Conservation (phyloP, 116 monocot species). For the Papilionanthe hybrid region DNA sequence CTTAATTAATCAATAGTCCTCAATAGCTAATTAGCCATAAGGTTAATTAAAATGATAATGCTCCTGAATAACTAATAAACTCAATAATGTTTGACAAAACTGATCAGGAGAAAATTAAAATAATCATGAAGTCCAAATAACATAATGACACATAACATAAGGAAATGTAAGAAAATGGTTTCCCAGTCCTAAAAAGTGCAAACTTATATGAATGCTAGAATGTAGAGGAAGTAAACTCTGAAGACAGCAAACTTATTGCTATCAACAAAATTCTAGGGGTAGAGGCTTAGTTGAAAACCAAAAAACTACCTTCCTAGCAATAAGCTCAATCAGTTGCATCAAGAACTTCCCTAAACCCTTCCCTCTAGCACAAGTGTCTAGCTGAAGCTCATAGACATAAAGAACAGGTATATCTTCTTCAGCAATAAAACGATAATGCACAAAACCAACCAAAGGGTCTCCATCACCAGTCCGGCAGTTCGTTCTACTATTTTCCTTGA, state of each 20-base stretch:
- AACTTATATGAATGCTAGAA: background rate
- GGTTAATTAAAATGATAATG: background rate
- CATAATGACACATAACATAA: background rate
- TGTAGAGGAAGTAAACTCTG: background rate
- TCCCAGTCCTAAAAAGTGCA: background rate
- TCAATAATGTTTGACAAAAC: background rate
- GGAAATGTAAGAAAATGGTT: background rate
- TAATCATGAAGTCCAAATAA: background rate
- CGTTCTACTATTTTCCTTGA: conserved; percentile 14
- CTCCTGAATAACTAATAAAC: background rate
- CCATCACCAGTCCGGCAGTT: conserved; percentile 28
- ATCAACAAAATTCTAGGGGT: background rate
- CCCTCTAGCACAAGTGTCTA: conserved; percentile 61
- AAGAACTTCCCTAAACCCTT: conserved; percentile 93
- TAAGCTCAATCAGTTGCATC: conserved; percentile 89
- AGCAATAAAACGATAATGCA: conserved; percentile 76
- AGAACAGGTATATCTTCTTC: conserved; percentile 87
- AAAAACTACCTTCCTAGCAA: conserved; percentile 74
- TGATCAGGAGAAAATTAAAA: background rate
- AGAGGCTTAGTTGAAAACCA: background rate
- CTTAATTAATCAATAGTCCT: background rate
- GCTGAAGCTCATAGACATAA: conserved; percentile 94
- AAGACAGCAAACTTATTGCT: background rate
- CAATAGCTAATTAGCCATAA: background rate
- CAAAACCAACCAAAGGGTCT: conserved; percentile 64